These are phyloP conservation scores for Kernera saxatilis DNA, from an alignment of 345 rosid genomes.

Conservation along the genomic window DNA sequence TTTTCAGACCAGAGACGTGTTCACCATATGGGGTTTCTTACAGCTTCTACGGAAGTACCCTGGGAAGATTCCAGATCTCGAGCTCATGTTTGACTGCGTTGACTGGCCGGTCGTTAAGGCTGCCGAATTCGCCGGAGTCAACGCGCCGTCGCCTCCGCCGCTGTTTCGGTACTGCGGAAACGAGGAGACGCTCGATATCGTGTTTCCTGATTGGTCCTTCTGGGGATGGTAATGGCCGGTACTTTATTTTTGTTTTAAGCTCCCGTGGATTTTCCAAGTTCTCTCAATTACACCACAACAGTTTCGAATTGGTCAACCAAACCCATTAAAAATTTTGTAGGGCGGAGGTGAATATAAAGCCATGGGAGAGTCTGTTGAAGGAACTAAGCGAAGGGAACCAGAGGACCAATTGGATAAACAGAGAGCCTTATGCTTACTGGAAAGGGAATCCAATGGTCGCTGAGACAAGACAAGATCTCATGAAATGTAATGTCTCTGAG, in stretches of 20 bases:
- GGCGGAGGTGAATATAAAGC: slow-evolving; percentile 70
- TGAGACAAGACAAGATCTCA: slow-evolving; percentile 57
- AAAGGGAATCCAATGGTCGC: slow-evolving; percentile 84
- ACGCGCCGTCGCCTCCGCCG: slow-evolving; percentile 54
- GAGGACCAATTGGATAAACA: slow-evolving; percentile 46
- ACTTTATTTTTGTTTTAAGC: neutral
- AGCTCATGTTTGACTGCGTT: slow-evolving; percentile 78
- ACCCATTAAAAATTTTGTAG: slow-evolving; percentile 27
- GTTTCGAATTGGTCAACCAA: neutral
- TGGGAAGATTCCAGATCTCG: slow-evolving; percentile 72
- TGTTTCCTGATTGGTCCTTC: slow-evolving; percentile 92
- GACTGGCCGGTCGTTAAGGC: slow-evolving; percentile 60
- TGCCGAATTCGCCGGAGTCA: slow-evolving; percentile 17
- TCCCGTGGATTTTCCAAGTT: neutral
- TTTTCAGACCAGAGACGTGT: slow-evolving; percentile 75
- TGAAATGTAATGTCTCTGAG: slow-evolving; percentile 66
- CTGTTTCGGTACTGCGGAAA: slow-evolving; percentile 70
- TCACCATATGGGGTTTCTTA: slow-evolving; percentile 79
- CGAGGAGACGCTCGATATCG: slow-evolving; percentile 45
- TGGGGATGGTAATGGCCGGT: slow-evolving; percentile 88
- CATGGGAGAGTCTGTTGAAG: slow-evolving; percentile 55
- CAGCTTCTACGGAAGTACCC: slow-evolving; percentile 76
- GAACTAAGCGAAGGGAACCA: slow-evolving; percentile 52
- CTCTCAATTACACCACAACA: neutral
- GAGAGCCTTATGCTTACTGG: slow-evolving; percentile 85